Percentiles rank a stretch among this genome's conserved stretches.
Evolutionary conservation across 2,329 filamentous ascomycete genomes (phyloP).

Genomic region (Cordyceps militaris): DNA sequence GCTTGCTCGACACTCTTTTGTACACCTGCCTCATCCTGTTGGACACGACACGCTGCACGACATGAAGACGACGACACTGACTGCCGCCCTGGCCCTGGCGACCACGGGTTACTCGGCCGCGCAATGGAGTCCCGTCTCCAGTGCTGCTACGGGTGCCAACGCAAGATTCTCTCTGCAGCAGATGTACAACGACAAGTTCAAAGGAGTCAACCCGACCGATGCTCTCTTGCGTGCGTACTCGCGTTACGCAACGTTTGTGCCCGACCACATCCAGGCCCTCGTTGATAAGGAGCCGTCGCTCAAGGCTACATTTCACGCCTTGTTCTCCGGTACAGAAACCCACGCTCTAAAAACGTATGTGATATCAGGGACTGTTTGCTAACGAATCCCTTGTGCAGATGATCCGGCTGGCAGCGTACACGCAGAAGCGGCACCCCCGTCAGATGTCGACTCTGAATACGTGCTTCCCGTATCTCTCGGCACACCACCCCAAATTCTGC

Average conservation of each 20-base stretch:
- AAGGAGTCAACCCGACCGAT: conserved; percentile 25
- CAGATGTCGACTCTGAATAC: conserved; percentile 45
- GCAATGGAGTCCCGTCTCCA: not conserved
- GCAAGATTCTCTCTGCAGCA: conserved; percentile 24
- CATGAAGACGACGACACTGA: conserved; percentile 2
- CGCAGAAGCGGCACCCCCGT: conserved; percentile 20
- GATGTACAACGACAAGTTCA: conserved; percentile 28
- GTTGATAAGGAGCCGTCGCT: conserved; percentile 19
- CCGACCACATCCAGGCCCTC: conserved; percentile 21
- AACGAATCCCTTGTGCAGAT: conserved; percentile 18
- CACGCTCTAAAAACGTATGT: not conserved
- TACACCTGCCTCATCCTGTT: not conserved
- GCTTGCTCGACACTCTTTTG: not conserved
- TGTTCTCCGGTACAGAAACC: conserved; percentile 7
- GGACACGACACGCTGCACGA: not conserved
- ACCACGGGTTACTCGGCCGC: not conserved
- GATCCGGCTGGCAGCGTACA: conserved; percentile 21
- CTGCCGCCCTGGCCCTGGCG: not conserved
- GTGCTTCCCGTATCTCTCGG: conserved; percentile 58
- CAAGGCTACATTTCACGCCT: conserved; percentile 18
- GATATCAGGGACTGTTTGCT: not conserved
- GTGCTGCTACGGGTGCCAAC: not conserved
- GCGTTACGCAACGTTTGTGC: conserved; percentile 31
- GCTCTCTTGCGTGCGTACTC: conserved; percentile 26
- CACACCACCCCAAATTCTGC: conserved; percentile 46